These are phyloP conservation scores for Castanospermum australe DNA, from an alignment of 306 rosid species.

Conservation along the genomic window DNA sequence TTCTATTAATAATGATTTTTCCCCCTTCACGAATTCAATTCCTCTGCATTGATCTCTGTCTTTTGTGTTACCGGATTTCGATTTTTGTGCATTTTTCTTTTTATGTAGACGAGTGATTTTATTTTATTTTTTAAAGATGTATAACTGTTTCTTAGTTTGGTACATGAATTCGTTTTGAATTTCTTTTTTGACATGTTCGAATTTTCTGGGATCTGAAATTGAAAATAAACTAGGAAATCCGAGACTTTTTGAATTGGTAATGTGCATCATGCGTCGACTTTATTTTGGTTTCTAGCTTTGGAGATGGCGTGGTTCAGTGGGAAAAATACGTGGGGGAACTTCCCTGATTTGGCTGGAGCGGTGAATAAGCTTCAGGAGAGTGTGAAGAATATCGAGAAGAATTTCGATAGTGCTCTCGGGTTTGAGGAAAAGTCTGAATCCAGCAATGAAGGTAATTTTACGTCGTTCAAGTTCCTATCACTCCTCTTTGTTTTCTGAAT, in stretches of 20 bases:
- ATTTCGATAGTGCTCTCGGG: slow-evolving; percentile 92
- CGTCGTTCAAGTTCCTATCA: not conserved
- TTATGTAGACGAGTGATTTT: too few relatives aligned
- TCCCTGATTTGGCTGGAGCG: slow-evolving; percentile 96
- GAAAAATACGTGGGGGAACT: slow-evolving; percentile 80
- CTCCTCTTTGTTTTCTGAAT: slow-evolving; percentile 12
- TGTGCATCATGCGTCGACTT: slow-evolving; percentile 30
- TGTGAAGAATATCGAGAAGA: slow-evolving; percentile 96
- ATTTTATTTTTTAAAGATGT: too few relatives aligned
- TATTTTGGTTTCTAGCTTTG: slow-evolving; percentile 30
- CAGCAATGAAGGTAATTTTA: slow-evolving; percentile 72
- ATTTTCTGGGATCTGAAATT: slow-evolving; percentile 32
- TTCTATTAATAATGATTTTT: too few relatives aligned
- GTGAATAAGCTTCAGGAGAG: slow-evolving; percentile 99
- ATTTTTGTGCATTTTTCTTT: too few relatives aligned
- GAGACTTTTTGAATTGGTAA: slow-evolving; percentile 20
- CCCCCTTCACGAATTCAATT: too few relatives aligned
- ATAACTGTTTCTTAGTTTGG: not conserved
- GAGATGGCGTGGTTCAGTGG: slow-evolving; percentile 96
- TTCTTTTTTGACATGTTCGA: not conserved
- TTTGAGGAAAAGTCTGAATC: slow-evolving; percentile 77
- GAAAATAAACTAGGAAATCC: not conserved
- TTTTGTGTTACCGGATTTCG: too few relatives aligned
- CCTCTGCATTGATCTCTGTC: too few relatives aligned
- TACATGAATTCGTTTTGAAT: not conserved